Evolutionary conservation across 768 basidiomycete species (phyloP), one percentile per base, ranked within the genome.

Genomic region (Mycena metata): DNA sequence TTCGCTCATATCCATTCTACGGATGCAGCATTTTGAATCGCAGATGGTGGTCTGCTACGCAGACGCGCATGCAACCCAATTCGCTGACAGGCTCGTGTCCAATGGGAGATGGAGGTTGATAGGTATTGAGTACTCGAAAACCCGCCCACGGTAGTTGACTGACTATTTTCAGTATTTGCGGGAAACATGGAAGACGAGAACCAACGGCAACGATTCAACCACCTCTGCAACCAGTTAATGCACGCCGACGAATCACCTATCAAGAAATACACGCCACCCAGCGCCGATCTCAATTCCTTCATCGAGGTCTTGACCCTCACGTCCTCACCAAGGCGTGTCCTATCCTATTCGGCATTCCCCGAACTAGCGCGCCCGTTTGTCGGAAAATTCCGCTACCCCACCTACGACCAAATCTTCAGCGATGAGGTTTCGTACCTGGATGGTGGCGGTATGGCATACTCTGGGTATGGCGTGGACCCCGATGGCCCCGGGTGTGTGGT

Each of bases 91-190:
- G 23, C 67, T 72, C 19, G 64, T 69, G 16, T 42, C 70, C 16
- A 54, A 72, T 35, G 70, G 70, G 7, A 21, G 70, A 62, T 72
- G 70, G 70, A 59, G 70, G 13, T 33, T 72, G 24, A 72, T 72
- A 49, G 39, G 70, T 67, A 54, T 50, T 17, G 21, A 15, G 35
- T 0, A 16, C 12, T 11, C 15, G 5, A 11, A 42, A 19, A 39
- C 23, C 21, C 5, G 39, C 21, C 9, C 45, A 30, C 30, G 30
- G 30, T 30, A 30, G 3, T 4, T 41, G 0, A n/a, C 19, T 39
- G 15, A 36, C 47, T 21, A 11, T 9, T 17, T 51, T 5, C 26
- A 71, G 67, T 69, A 3, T 72, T 72, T 36, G 64, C 67, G 16
- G 70, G 67, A 3, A 42, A 72, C n/a, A 21, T 72, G 52, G 45